Evolutionary conservation across 805 yeast species (phyloP).

Genomic region (Saturnispora saitoi): DNA sequence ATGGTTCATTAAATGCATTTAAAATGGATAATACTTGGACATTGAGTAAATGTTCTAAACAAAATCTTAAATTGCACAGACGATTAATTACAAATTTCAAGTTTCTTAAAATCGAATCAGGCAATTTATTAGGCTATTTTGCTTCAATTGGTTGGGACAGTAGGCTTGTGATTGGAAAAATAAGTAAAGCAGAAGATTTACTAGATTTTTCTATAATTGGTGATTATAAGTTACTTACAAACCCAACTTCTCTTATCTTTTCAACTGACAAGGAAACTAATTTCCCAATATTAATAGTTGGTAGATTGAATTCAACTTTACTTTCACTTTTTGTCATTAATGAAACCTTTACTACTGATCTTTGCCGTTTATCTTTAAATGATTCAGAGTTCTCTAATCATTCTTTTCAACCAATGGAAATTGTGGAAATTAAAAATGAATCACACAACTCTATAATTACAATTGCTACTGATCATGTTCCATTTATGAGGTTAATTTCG

Average conservation of each 20-base stretch:
- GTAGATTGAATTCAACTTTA: constrained; percentile 53
- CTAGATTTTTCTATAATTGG: constrained; percentile 16
- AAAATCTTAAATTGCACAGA: constrained; percentile 22
- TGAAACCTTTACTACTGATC: constrained; percentile 17
- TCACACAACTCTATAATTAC: constrained; percentile 31
- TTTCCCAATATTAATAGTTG: constrained; percentile 39
- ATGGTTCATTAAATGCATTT: constrained; percentile 20
- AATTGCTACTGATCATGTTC: constrained; percentile 70
- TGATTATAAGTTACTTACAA: constrained; percentile 34
- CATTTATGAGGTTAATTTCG: constrained; percentile 62
- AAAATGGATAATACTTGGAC: constrained; percentile 2
- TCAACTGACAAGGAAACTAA: constrained; percentile 12
- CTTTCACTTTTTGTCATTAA: constrained; percentile 35
- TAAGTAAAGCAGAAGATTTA: constrained; percentile 12
- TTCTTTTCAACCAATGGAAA: constrained; percentile 50
- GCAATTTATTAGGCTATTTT: constrained; percentile 27
- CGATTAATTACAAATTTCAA: constrained; percentile 22
- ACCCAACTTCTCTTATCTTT: constrained; percentile 44
- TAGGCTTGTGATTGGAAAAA: constrained; percentile 30
- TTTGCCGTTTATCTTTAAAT: constrained; percentile 49
- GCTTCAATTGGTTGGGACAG: constrained; percentile 57
- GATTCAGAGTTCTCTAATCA: constrained; percentile 65
- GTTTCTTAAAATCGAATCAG: constrained; percentile 4
- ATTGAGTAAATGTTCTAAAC: background rate
- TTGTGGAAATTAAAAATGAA: constrained; percentile 23